Base-by-base conservation (phyloP, 371 early-diverging fungal species). In the Mucor circinelloides region DNA sequence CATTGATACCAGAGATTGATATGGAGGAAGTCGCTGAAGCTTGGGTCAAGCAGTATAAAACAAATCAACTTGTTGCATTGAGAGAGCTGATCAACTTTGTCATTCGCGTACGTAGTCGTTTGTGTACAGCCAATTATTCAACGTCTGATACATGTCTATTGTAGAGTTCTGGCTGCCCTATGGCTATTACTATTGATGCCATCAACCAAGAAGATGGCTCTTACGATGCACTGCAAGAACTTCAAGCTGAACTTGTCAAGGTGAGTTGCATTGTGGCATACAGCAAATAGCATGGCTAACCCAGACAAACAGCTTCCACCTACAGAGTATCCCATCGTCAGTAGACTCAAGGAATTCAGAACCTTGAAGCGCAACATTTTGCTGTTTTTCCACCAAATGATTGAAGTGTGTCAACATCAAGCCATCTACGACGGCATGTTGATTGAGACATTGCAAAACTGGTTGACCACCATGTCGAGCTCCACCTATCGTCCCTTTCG, bases 401-500 rank as follows among this genome's bases (percentile, higher is more conserved):
- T 93, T 32, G 77, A 82, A 1, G 84, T 86, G 65, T 86, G 87
- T 10, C 87, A 88, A 72, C 77, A 89, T 72, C 75, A 80, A 55
- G 62, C 89, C 54, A 77, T 92, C 62, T 86, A 87, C 68, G 89
- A 85, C 59, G 86, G 83, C n/a, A 60, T 78, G 6, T 80, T 90
- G 48, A 81, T 79, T 38, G 87, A 87, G 44, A 81, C 81, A 2
- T 55, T 87, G 6, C 79, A 83, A 46, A 79, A 66, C 46, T 88
- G 90, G 87, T 63, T 88, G 10, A 81, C 81, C 2, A 81, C 79
- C 21, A 87, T 90, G 82, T 67, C 83, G 15, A 87, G 90, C 52
- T 92, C 94, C 1, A 63, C 87, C 0, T 94, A 92, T 74, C 88
- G 96, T 19, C 94, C 97, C 12, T 94, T 98, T 76, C 88, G 98